Conservation (phyloP, 78 protist species). For the slime mould (Dictyostelium discoideum) region dicty_2.7 NC_007090.3:5209001-5209500, state of each 20-base stretch:
- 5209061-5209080: neutral
- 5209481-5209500: neutral
- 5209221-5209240: constrained; percentile 35
- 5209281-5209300: constrained; percentile 74
- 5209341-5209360: neutral
- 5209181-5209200: neutral
- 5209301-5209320: constrained; percentile 37
- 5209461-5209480: neutral
- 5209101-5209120: neutral
- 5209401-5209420: constrained; percentile 35
- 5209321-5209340: constrained; percentile 18
- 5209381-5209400: constrained; percentile 36
- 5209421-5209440: constrained; percentile 62
- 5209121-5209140: constrained; percentile 13
- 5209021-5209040: neutral
- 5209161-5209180: neutral
- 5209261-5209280: constrained; percentile 54
- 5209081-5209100: neutral
- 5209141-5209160: neutral
- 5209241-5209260: constrained; percentile 53
- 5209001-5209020: neutral
- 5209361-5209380: constrained; percentile 68
- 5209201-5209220: too few relatives aligned
- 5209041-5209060: neutral
- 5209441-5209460: neutral